Base-by-base conservation (phyloP, 169 alveolate species). In the Eimeria sp. region DNA sequence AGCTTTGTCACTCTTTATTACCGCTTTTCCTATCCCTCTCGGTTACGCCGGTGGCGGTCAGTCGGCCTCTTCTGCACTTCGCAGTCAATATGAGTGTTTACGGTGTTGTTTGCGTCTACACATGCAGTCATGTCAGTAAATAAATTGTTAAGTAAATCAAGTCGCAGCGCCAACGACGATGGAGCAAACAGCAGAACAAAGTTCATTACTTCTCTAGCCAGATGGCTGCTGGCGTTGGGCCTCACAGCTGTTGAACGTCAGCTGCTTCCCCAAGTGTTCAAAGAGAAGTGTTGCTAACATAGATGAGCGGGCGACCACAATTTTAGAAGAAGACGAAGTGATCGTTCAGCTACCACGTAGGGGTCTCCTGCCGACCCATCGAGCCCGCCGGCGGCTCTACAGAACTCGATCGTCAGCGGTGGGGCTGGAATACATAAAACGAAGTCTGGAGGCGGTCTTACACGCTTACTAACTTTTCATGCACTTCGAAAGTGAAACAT, bases 311-410 rank as follows among this genome's bases (percentile, higher is more conserved):
- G 3, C 18, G 57, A 34, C 87, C 11, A 76, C 45, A 47, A 22
- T 47, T 76, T 49, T 49, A 45, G 47, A 45, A 49, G 87, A 49
- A 76, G 87, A 18, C 61, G 87, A 76, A 49, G 49, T 43, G 87
- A 16, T 47, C 87, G 10, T 76, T n/a, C 57, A 76, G 45, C 87
- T 40, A 76, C 43, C 65, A 45, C 63, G 20, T 13, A 43, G 87
- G 40, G 65, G 65, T 18, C 87, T 49, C 87, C 57, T 45, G 61
- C 87, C 87, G 65, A 76, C 65, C 87, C 40, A 40, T 76, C 87
- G 87, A 76, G 87, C 87, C 65, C 87, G 47, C 58, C 58, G 87
- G 61, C 87, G 25, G 87, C 87, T 49, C 87, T 45, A 4, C 87
- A 76, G 87, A 45, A 76, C 87, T 76, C 87, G 87, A 76, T 47